Conservation (phyloP, 441 rosid species). For the Daphne laureola region DNA sequence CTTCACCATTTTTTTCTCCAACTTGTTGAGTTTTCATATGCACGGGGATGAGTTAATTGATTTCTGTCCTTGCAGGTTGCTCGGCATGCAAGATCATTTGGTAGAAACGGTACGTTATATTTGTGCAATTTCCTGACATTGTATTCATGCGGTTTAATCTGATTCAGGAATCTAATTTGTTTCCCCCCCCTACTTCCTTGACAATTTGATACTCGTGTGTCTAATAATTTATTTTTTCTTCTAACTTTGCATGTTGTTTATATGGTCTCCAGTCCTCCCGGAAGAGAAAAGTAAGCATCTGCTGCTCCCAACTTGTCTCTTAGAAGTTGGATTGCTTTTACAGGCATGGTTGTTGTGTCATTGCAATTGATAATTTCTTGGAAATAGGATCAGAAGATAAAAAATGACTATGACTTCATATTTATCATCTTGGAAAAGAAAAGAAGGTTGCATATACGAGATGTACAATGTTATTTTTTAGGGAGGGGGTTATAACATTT, state of each 20-base stretch:
- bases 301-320: constrained; percentile 13
- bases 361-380: no score
- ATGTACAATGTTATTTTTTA: neutral
- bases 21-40: neutral
- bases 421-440: no score
- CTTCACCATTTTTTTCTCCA: constrained; percentile 6
- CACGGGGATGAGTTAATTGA: neutral
- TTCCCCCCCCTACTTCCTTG: neutral
- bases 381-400: no score
- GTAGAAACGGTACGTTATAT: constrained; percentile 62
- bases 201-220: constrained; percentile 6
- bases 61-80: constrained; percentile 46
- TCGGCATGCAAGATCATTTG: constrained; percentile 58
- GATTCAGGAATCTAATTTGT: constrained; percentile 2
- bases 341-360: no score
- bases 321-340: neutral
- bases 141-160: neutral
- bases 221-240: constrained; percentile 20
- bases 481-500: no score
- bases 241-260: constrained; percentile 28
- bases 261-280: constrained; percentile 66
- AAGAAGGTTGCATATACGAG: neutral
- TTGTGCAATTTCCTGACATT: neutral
- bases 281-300: constrained; percentile 81
- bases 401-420: no score